Conservation (phyloP, 2,329 filamentous ascomycete species). For the Pyricularia sp. region DNA sequence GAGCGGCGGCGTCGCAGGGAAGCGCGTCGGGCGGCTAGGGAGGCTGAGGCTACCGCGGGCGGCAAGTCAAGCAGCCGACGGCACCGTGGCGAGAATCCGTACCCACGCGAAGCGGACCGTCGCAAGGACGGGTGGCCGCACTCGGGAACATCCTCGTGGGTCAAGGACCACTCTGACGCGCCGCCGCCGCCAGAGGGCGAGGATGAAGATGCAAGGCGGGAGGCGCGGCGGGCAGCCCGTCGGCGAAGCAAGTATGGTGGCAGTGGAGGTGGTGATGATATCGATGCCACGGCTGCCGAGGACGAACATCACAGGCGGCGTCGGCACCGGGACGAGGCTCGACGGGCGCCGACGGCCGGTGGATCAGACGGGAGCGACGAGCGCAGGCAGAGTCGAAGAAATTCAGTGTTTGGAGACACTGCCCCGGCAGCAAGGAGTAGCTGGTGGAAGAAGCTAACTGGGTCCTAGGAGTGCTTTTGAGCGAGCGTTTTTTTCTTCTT, state of each 20-base stretch:
- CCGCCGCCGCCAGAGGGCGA: constrained; percentile 44
- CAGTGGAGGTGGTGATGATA: constrained; percentile 20
- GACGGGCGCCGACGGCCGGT: neutral
- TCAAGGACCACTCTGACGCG: constrained; percentile 54
- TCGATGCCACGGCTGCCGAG: constrained; percentile 17
- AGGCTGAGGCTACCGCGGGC: constrained; percentile 25
- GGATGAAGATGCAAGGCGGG: constrained; percentile 39
- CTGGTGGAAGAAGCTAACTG: constrained; percentile 50
- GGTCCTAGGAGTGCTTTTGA: constrained; percentile 4
- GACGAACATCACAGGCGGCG: constrained; percentile 18
- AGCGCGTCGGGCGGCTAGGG: constrained; percentile 35
- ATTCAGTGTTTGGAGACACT: constrained; percentile 31
- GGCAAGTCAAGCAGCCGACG: constrained; percentile 20
- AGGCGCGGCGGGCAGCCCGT: constrained; percentile 38
- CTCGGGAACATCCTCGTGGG: constrained; percentile 56
- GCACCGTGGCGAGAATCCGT: constrained; percentile 1
- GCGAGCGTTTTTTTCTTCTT: neutral
- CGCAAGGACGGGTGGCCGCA: constrained; percentile 45
- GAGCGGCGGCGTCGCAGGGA: constrained; percentile 45
- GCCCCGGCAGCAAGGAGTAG: constrained; percentile 37
- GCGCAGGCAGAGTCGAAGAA: constrained; percentile 27
- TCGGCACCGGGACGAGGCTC: neutral
- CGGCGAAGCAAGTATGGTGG: constrained; percentile 28
- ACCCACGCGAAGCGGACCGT: constrained; percentile 21
- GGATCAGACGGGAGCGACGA: constrained; percentile 24